Percentiles rank a stretch among this genome's conserved stretches.
These are phyloP conservation scores for Arxiozyma bovina DNA, from an alignment of 1,139 yeast genomes.

Conservation along the genomic window DNA sequence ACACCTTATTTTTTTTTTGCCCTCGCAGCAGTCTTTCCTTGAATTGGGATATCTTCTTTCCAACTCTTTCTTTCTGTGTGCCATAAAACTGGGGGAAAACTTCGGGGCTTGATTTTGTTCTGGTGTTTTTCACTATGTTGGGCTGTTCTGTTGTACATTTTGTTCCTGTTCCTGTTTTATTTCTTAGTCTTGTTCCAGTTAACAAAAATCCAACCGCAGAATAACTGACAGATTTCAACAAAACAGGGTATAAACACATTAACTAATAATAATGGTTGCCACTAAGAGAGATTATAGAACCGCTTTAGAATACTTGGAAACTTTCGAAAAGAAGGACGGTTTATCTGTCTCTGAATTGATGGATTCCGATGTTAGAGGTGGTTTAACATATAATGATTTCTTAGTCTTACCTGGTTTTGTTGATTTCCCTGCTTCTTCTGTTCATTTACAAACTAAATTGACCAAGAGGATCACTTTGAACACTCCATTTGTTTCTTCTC, in stretches of 20 bases:
- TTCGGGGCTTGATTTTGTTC: conserved; percentile 1
- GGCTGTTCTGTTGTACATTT: background rate
- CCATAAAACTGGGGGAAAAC: background rate
- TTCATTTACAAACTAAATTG: conserved; percentile 71
- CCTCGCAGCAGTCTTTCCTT: too few relatives aligned
- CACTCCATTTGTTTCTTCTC: conserved; percentile 94
- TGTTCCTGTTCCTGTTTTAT: background rate
- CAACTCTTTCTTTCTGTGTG: background rate
- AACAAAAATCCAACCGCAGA: background rate
- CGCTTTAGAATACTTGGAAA: conserved; percentile 59
- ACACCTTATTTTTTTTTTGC: too few relatives aligned
- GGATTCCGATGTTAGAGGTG: conserved; percentile 88
- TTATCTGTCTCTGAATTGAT: conserved; percentile 73
- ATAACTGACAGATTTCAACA: background rate
- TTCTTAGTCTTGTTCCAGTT: background rate
- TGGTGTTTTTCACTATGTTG: background rate
- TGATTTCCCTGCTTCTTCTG: conserved; percentile 72
- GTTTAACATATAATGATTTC: conserved; percentile 94
- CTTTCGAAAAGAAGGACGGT: conserved; percentile 73
- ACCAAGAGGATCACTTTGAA: conserved; percentile 87
- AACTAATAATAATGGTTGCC: conserved; percentile 11
- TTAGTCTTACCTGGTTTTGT: conserved; percentile 92
- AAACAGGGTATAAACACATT: conserved; percentile 3
- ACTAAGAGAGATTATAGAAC: conserved; percentile 43
- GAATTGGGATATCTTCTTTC: too few relatives aligned